phyloP scores from a whole-genome alignment of 2,329 filamentous ascomycete species.

The Neofusicoccum kwambonambiense region DNA sequence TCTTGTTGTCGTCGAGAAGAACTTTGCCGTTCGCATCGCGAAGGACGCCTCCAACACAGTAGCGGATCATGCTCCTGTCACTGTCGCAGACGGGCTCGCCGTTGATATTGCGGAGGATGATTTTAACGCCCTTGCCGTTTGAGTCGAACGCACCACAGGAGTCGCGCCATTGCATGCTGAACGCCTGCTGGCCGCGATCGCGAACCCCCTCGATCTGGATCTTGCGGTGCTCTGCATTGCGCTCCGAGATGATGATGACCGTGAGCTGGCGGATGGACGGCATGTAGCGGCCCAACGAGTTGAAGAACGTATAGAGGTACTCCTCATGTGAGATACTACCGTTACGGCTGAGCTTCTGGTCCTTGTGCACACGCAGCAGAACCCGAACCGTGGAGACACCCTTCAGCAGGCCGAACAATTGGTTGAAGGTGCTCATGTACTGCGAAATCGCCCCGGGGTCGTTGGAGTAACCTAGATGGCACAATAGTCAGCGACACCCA shows the following conservation, averaged over 20 bases:
- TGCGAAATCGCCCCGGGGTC: neutral
- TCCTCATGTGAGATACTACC: neutral
- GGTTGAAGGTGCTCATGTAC: neutral
- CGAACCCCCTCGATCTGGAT: neutral
- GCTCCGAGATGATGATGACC: neutral
- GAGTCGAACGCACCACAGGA: neutral
- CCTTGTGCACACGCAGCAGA: neutral
- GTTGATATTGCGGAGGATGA: neutral
- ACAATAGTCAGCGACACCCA: neutral
- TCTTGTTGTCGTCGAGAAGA: neutral
- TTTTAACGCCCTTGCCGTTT: neutral
- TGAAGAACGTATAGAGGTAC: neutral
- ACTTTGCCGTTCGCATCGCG: neutral
- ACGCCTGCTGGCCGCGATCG: neutral
- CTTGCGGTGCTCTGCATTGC: neutral
- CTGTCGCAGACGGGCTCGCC: neutral
- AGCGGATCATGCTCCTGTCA: neutral
- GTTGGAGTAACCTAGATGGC: neutral
- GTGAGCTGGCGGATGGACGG: neutral
- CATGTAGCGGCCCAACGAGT: neutral
- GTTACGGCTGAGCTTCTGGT: neutral
- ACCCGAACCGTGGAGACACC: neutral
- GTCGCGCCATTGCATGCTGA: neutral
- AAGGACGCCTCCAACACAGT: neutral
- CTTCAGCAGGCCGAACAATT: neutral